Percentiles rank a stretch among this genome's conserved stretches.
phyloP scores from a whole-genome alignment of 257 asterid species.

The Primulina eburnea region DNA sequence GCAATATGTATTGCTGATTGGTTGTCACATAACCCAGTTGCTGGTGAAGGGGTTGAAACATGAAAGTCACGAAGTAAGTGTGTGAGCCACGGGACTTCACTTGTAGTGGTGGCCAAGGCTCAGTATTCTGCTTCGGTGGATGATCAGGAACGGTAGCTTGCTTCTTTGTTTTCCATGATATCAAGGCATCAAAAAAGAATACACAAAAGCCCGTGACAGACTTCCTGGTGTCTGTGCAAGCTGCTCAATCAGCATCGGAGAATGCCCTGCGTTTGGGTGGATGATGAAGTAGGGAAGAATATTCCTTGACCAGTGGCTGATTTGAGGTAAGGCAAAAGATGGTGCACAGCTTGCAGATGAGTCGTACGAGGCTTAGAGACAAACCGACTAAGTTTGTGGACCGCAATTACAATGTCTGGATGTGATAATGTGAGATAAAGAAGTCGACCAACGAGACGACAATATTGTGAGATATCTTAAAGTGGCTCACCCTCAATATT shows the following conservation, averaged over 20 bases:
- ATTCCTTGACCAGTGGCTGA: neutral
- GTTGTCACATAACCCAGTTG: too few relatives aligned
- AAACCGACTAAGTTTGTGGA: neutral
- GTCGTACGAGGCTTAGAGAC: neutral
- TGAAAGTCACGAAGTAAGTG: too few relatives aligned
- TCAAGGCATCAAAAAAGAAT: neutral
- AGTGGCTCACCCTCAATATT: neutral
- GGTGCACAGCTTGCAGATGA: neutral
- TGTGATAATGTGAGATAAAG: too few relatives aligned
- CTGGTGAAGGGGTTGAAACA: too few relatives aligned
- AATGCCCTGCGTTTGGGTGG: accelerated
- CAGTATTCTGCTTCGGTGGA: too few relatives aligned
- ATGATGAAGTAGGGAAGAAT: neutral
- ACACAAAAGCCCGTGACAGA: neutral
- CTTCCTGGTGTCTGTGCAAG: neutral
- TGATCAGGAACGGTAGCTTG: too few relatives aligned
- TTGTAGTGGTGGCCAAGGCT: too few relatives aligned
- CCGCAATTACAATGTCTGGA: neutral
- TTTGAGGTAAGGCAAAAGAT: neutral
- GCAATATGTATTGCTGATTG: too few relatives aligned
- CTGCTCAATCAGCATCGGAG: constrained; percentile 11
- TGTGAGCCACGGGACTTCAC: too few relatives aligned
- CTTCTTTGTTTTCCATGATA: neutral
- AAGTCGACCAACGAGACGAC: neutral
- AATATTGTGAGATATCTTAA: neutral